Evolutionary conservation across 169 alveolate species (phyloP).

Genomic region (Babesia caballi): DNA sequence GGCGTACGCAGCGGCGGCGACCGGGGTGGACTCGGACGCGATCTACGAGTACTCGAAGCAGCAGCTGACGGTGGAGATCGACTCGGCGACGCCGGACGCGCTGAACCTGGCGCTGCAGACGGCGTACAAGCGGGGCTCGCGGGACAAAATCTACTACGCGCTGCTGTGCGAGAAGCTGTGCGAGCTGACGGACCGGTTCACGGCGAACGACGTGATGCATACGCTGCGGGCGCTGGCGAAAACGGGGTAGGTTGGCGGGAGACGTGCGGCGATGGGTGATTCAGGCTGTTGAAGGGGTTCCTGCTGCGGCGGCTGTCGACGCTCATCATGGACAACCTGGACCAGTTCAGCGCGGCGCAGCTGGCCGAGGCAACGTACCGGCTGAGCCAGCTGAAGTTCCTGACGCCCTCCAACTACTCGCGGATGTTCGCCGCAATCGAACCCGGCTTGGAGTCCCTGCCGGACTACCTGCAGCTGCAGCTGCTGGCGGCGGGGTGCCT

Average conservation of each 20-base stretch:
- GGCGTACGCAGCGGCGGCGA: constrained; percentile 55
- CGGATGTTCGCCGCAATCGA: constrained; percentile 14
- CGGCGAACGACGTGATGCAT: constrained; percentile 52
- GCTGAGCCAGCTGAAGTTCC: constrained; percentile 51
- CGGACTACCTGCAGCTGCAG: constrained; percentile 34
- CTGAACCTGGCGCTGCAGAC: constrained; percentile 48
- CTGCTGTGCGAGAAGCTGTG: constrained; percentile 59
- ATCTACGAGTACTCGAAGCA: constrained; percentile 60
- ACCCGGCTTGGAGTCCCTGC: constrained; percentile 1
- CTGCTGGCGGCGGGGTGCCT: constrained; percentile 47
- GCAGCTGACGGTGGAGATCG: constrained; percentile 52
- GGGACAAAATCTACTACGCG: constrained; percentile 49
- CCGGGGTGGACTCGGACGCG: constrained; percentile 38
- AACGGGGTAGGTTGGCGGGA: constrained; percentile 23
- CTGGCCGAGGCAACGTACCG: constrained; percentile 34
- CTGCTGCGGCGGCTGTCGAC: constrained; percentile 61
- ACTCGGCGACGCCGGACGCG: constrained; percentile 57
- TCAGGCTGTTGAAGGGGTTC: constrained; percentile 62
- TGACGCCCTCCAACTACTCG: constrained; percentile 25
- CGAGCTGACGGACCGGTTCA: constrained; percentile 64
- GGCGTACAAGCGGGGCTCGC: constrained; percentile 24
- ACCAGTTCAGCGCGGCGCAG: constrained; percentile 51
- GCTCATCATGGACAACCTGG: constrained; percentile 59
- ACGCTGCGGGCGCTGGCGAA: constrained; percentile 50
- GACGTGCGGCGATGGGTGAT: too few species aligned